Base-by-base conservation (phyloP, 2,329 filamentous ascomycete genomes). In the Fusarium scirpi region DNA sequence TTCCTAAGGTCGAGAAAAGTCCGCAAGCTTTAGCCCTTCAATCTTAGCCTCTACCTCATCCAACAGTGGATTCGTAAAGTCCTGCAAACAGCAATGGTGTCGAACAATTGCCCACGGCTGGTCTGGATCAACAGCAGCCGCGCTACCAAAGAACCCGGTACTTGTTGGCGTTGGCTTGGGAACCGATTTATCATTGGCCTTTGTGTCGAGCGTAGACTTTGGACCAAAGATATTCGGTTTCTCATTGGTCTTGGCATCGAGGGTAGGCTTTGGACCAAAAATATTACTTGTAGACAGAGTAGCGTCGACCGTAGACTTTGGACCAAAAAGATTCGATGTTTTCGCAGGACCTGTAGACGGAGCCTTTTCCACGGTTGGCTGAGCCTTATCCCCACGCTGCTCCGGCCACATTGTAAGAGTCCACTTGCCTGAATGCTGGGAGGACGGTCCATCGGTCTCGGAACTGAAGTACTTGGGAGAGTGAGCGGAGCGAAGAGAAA, bases 381-480 rank as follows among this genome's bases (percentile, higher is more conserved):
- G 32, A 18, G 5, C 32, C 16, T 38, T 38, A 30, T 13, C 11
- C 29, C 29, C 29, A 30, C 5, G 5, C 32, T 38, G 32, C 16
- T 38, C 9, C 5, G 32, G 32, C 32, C 32, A 38, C 16, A 18
- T 38, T 18, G 32, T 38, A 18, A 44, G 15, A 18, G 41, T 24
- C 58, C 58, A 62, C 10, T 5, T 22, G 10, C 38, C 54, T 1
- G 58, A 51, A 20, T 49, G 12, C 1, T 40, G 11, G 9, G 15
- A 18, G 24, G 8, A 12, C 16, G 3, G 16, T 8, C 34, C 11
- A 0, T 10, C 27, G 12, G 1, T 12, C 6, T n/a, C 18, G 6
- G 29, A 16, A 11, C 44, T 59, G 10, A 34, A 51, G 29, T 62
- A 45, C 0, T 18, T 62, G 3, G 54, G 16, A 4, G 45, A 34